phyloP scores from a whole-genome alignment of 2,329 filamentous ascomycete genomes.

The Alternaria sp. region DNA sequence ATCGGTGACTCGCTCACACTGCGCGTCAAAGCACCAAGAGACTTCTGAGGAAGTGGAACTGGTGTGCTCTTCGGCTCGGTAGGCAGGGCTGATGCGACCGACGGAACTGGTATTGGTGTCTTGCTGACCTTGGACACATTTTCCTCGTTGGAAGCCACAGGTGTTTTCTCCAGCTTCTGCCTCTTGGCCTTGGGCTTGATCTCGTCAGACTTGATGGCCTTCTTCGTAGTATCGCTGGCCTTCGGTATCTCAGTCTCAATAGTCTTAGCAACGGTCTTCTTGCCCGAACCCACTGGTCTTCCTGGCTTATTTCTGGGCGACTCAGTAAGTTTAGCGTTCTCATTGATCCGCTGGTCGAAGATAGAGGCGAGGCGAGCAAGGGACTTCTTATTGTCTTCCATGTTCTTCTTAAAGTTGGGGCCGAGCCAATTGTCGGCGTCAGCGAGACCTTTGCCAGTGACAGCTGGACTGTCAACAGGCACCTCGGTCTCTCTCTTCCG shows the following conservation, averaged over 20 bases:
- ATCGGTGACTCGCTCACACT: neutral
- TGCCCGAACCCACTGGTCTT: neutral
- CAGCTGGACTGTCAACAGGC: neutral
- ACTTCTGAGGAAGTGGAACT: slow-evolving; percentile 1
- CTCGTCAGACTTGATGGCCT: neutral
- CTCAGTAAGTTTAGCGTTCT: neutral
- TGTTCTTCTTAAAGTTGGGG: slow-evolving; percentile 13
- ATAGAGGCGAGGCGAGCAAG: slow-evolving; percentile 18
- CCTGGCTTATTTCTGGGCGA: slow-evolving; percentile 7
- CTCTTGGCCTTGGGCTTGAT: slow-evolving; percentile 5
- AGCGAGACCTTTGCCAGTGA: neutral
- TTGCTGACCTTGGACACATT: neutral
- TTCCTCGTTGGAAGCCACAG: neutral
- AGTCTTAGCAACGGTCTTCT: slow-evolving; percentile 4
- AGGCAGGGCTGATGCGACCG: neutral
- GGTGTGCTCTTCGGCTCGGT: slow-evolving; percentile 14
- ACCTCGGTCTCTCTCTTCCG: slow-evolving; percentile 25
- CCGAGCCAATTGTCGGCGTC: slow-evolving; percentile 3
- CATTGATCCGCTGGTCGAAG: slow-evolving; percentile 8
- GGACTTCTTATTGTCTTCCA: slow-evolving; percentile 9
- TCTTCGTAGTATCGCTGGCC: neutral
- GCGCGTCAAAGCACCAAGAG: neutral
- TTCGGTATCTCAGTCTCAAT: neutral
- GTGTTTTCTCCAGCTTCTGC: neutral
- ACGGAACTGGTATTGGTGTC: neutral